A percentile compares a stretch with the other conserved stretches of the same genome.
Evolutionary conservation across 305 asterid genomes (phyloP).

Genomic region (Solanum aculeatissimum): DNA sequence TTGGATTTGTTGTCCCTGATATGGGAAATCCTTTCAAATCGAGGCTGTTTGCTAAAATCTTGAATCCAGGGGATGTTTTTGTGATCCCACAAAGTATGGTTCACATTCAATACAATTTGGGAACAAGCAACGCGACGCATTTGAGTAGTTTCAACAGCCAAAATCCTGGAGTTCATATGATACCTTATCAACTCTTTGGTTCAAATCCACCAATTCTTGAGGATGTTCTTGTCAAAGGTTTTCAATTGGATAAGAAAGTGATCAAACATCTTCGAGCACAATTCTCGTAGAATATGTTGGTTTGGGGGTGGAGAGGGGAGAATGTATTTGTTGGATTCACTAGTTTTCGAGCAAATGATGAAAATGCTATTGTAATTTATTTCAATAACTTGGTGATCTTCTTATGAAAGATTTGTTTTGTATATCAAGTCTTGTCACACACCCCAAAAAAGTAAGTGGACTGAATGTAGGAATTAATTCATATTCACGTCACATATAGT

Average conservation of each 20-base stretch:
- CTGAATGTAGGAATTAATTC: too few relatives aligned
- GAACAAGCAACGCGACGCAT: slow-evolving; percentile 2
- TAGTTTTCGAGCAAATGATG: background rate
- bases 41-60: slow-evolving; percentile 3
- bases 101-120: slow-evolving; percentile 6
- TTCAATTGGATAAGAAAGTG: slow-evolving; percentile 4
- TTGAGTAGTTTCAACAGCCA: slow-evolving; percentile 7
- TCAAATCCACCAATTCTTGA: slow-evolving; percentile 1
- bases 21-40: background rate
- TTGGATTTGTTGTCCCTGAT: slow-evolving; percentile 1
- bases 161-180: slow-evolving; percentile 8
- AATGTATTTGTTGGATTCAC: background rate
- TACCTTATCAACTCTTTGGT: background rate
- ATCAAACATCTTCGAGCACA: background rate
- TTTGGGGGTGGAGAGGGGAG: background rate
- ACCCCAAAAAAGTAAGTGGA: too few relatives aligned
- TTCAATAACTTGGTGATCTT: background rate
- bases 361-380: background rate
- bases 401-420: background rate
- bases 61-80: slow-evolving; percentile 15
- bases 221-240: slow-evolving; percentile 1
- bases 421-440: background rate
- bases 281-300: background rate
- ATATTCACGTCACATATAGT: too few relatives aligned
- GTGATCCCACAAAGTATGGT: slow-evolving; percentile 13